Conservation (phyloP, 345 rosid species). For the Schrenkiella parvula region DNA sequence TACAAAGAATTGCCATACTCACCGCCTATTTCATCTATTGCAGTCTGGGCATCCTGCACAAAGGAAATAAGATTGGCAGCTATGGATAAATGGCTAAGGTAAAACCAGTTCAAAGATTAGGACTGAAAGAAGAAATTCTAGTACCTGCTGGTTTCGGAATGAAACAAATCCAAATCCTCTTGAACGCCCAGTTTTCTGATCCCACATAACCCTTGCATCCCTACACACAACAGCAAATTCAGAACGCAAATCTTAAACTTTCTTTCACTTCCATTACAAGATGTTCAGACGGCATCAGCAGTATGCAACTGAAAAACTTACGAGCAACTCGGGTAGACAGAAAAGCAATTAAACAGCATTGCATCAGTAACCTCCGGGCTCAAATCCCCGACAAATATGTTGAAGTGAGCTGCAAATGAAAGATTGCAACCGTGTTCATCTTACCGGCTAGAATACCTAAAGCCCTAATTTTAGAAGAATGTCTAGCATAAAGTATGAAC, state of each 20-base stretch:
- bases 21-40: constrained; percentile 81
- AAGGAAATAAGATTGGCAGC: constrained; percentile 4
- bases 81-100: constrained; percentile 2
- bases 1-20: constrained; percentile 4
- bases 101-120: neutral
- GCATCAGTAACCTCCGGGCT: constrained; percentile 94
- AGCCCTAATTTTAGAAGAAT: neutral
- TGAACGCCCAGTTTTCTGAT: constrained; percentile 38
- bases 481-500: neutral
- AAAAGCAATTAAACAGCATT: constrained; percentile 71
- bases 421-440: neutral
- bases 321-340: constrained; percentile 77
- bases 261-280: neutral
- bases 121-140: neutral
- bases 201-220: constrained; percentile 68
- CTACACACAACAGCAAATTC: constrained; percentile 29
- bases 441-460: neutral
- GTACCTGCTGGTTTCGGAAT: constrained; percentile 69
- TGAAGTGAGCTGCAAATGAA: constrained; percentile 55
- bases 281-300: neutral
- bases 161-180: constrained; percentile 84
- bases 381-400: constrained; percentile 87
- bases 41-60: constrained; percentile 80
- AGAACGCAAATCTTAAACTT: neutral
- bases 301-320: constrained; percentile 36